phyloP scores from a whole-genome alignment of 2,329 filamentous ascomycete species.

The Pseudocercospora vitis region DNA sequence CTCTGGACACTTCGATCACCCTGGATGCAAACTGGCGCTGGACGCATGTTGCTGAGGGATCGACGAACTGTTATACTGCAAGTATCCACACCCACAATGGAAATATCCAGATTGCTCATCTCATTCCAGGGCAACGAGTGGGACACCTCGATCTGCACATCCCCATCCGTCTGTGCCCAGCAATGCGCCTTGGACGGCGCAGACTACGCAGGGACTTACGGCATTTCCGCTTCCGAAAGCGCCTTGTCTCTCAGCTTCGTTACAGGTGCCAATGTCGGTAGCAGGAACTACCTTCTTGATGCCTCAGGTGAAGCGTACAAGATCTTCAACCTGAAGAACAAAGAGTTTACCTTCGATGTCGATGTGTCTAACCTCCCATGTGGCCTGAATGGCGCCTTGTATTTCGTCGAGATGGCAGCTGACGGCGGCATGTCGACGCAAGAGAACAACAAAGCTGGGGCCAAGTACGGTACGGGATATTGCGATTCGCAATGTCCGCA shows the following conservation, averaged over 20 bases:
- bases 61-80: constrained; percentile 51
- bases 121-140: constrained; percentile 44
- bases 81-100: not conserved
- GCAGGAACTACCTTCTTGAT: constrained; percentile 65
- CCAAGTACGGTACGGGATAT: constrained; percentile 57
- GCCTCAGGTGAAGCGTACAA: constrained; percentile 58
- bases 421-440: constrained; percentile 59
- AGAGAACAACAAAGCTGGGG: constrained; percentile 42
- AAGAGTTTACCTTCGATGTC: constrained; percentile 72
- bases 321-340: constrained; percentile 63
- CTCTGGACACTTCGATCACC: constrained; percentile 39
- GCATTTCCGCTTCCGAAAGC: constrained; percentile 51
- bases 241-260: constrained; percentile 50
- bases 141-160: constrained; percentile 44
- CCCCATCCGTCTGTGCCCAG: constrained; percentile 47
- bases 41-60: constrained; percentile 47
- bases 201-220: constrained; percentile 57
- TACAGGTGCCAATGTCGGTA: constrained; percentile 41
- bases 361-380: constrained; percentile 68
- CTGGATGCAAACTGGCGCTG: constrained; percentile 54
- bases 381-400: constrained; percentile 69
- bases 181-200: constrained; percentile 61
- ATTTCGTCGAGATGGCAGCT: constrained; percentile 63
- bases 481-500: constrained; percentile 52
- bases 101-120: not conserved